phyloP scores from a whole-genome alignment of 1,139 yeast genomes.

The Komagataea norvegica region DNA sequence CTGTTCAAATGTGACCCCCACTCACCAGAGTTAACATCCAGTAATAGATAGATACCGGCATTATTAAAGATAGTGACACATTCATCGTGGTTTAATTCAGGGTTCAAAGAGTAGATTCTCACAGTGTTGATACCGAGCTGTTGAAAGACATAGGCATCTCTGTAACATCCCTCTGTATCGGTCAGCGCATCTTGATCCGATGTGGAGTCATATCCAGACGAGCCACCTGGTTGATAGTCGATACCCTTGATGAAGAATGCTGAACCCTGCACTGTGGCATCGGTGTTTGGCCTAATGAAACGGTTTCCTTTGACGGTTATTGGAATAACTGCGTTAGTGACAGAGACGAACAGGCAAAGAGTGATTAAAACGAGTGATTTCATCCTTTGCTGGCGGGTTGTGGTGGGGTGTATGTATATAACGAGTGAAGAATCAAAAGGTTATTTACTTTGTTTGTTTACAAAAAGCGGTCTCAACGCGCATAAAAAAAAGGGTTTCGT shows the following conservation, averaged over 20 bases:
- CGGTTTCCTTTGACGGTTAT: conserved; percentile 41
- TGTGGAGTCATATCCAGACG: conserved; percentile 47
- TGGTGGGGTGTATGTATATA: too few species aligned
- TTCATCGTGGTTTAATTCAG: conserved; percentile 74
- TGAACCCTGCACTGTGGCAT: conserved; percentile 38
- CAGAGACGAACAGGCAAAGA: conserved; percentile 1
- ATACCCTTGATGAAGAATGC: conserved; percentile 54
- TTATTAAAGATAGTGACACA: conserved; percentile 84
- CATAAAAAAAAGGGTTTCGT: neutral
- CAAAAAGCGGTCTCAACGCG: neutral
- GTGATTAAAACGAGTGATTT: neutral
- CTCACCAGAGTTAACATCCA: conserved; percentile 83
- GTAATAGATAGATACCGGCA: conserved; percentile 83
- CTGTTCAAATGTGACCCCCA: conserved; percentile 65
- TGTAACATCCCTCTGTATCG: conserved; percentile 62
- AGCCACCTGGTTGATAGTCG: conserved; percentile 73
- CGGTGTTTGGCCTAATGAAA: conserved; percentile 42
- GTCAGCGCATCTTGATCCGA: conserved; percentile 61
- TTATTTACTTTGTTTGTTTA: too few species aligned
- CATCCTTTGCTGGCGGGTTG: too few species aligned
- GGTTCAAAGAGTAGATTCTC: conserved; percentile 67
- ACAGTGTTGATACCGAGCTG: conserved; percentile 73
- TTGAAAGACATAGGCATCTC: conserved; percentile 78
- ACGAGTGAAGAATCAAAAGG: too few species aligned
- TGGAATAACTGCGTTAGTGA: conserved; percentile 38